Evolutionary conservation across 2,329 filamentous ascomycete species (phyloP).

Genomic region (Diaporthe sp.): DNA sequence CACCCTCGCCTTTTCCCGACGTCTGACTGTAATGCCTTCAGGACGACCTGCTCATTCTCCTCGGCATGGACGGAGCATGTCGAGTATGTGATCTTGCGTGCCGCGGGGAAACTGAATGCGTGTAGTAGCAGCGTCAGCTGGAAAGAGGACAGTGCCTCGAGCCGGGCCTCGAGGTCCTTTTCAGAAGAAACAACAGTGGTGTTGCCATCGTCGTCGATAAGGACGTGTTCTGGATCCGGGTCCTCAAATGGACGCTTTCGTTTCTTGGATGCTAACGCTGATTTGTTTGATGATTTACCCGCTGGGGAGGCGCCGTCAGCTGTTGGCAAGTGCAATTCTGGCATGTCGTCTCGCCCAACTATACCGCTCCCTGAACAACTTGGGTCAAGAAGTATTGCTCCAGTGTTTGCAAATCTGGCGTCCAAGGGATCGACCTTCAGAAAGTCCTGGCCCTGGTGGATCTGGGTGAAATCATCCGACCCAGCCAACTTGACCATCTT

Average conservation of each 20-base stretch:
- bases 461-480: slow-evolving; percentile 73
- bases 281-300: slow-evolving; percentile 42
- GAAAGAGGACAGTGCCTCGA: slow-evolving; percentile 82
- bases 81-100: slow-evolving; percentile 86
- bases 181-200: slow-evolving; percentile 65
- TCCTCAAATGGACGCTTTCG: slow-evolving; percentile 59
- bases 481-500: slow-evolving; percentile 89
- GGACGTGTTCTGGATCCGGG: slow-evolving; percentile 48
- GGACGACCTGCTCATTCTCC: slow-evolving; percentile 91
- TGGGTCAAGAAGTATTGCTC: slow-evolving; percentile 87
- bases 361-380: slow-evolving; percentile 98
- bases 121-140: slow-evolving; percentile 87
- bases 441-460: slow-evolving; percentile 86
- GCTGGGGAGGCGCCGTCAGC: slow-evolving; percentile 43
- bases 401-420: slow-evolving; percentile 76
- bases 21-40: slow-evolving; percentile 76
- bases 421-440: slow-evolving; percentile 78
- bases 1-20: slow-evolving; percentile 79
- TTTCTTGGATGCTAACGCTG: slow-evolving; percentile 53
- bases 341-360: slow-evolving; percentile 85
- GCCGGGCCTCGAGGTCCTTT: slow-evolving; percentile 71
- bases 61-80: slow-evolving; percentile 90
- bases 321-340: slow-evolving; percentile 72
- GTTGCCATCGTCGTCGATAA: slow-evolving; percentile 70
- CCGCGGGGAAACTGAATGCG: slow-evolving; percentile 84